Evolutionary conservation across 2,329 filamentous ascomycete genomes (phyloP).

Genomic region (Zasmidium cellare): DNA sequence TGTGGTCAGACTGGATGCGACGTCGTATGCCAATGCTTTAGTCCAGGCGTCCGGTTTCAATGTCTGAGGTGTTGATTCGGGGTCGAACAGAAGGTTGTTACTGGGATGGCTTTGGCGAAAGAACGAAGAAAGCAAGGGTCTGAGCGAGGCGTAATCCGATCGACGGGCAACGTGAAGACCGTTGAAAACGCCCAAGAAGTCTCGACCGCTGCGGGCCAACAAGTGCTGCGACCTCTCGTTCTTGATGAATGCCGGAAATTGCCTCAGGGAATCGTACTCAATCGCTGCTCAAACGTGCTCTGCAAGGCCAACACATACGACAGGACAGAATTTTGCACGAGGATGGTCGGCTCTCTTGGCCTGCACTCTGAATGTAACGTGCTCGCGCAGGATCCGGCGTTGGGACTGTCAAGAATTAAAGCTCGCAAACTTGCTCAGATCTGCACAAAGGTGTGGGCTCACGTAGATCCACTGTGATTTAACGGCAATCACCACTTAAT

Average conservation of each 20-base stretch:
- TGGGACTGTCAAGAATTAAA: not conserved
- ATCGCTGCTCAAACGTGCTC: slow-evolving; percentile 15
- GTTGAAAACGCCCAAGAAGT: not conserved
- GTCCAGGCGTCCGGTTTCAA: too few species aligned
- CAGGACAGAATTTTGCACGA: not conserved
- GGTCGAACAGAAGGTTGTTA: too few species aligned
- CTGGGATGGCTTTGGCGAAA: not conserved
- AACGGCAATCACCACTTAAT: too few species aligned
- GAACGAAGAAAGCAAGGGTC: not conserved
- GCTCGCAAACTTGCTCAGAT: slow-evolving; percentile 7
- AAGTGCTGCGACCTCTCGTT: too few species aligned
- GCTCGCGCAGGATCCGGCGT: not conserved
- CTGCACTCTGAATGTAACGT: not conserved
- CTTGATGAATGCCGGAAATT: not conserved
- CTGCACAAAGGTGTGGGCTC: not conserved
- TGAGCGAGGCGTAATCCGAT: not conserved
- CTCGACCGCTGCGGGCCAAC: not conserved
- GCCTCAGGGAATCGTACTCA: not conserved
- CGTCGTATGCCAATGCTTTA: too few species aligned
- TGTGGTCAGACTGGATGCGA: not conserved
- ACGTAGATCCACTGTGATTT: too few species aligned
- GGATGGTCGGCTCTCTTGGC: not conserved
- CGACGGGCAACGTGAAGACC: not conserved
- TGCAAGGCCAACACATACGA: not conserved
- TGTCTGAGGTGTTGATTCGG: too few species aligned